Conservation (phyloP, 2,329 filamentous ascomycete species). For the Coniochaeta hoffmannii region DNA sequence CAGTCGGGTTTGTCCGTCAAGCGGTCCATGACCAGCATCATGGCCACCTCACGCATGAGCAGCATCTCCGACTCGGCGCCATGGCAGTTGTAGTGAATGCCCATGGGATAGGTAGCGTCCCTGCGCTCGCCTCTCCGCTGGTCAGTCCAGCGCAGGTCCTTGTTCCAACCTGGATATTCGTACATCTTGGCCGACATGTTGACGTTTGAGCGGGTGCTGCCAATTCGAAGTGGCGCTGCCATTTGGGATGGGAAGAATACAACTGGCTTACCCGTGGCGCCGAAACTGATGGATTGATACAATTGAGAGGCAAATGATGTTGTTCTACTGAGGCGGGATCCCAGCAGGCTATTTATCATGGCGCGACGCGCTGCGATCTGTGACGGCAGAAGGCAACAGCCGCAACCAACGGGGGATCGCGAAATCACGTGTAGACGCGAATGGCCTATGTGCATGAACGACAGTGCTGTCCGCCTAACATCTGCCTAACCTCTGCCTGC, state of each 20-base stretch:
- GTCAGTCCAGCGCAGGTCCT: background rate
- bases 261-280: background rate
- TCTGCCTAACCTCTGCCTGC: background rate
- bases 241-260: background rate
- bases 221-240: background rate
- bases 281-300: background rate
- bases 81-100: slow-evolving; percentile 1
- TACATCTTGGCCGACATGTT: background rate
- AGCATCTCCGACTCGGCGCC: slow-evolving; percentile 8
- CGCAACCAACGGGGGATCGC: background rate
- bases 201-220: background rate
- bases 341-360: background rate
- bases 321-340: background rate
- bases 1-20: slow-evolving; percentile 30
- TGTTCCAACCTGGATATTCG: background rate
- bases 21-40: slow-evolving; percentile 25
- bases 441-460: background rate
- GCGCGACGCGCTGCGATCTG: background rate
- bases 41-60: slow-evolving; percentile 24
- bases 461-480: background rate
- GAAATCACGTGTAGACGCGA: background rate
- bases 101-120: slow-evolving; percentile 3
- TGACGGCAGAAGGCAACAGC: background rate
- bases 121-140: background rate
- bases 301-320: background rate